These are phyloP conservation scores for Colletotrichum shisoi DNA, from an alignment of 2,329 filamentous ascomycete genomes.

Conservation along the genomic window DNA sequence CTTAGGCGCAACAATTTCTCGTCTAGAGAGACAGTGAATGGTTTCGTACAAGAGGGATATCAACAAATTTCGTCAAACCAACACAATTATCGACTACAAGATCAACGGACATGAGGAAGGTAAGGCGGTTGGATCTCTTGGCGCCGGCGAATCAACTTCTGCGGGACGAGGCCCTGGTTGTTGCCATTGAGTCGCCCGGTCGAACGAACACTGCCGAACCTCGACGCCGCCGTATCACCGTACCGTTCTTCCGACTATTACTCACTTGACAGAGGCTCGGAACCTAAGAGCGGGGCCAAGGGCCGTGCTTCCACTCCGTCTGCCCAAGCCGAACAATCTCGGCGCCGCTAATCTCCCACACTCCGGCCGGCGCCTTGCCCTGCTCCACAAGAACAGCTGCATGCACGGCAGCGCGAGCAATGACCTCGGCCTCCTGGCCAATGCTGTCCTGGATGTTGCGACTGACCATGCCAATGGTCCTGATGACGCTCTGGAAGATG, in stretches of 20 bases:
- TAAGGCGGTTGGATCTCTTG: neutral
- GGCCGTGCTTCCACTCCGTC: conserved; percentile 59
- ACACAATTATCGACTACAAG: conserved; percentile 5
- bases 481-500: conserved; percentile 63
- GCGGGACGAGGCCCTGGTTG: conserved; percentile 2
- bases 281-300: conserved; percentile 35
- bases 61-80: conserved; percentile 25
- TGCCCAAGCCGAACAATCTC: conserved; percentile 75
- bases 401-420: conserved; percentile 71
- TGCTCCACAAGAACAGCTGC: conserved; percentile 66
- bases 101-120: neutral
- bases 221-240: neutral
- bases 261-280: neutral
- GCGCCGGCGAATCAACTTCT: neutral
- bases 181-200: neutral
- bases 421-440: conserved; percentile 77
- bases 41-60: conserved; percentile 35
- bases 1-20: neutral
- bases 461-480: conserved; percentile 62
- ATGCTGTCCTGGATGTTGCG: conserved; percentile 68
- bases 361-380: conserved; percentile 67
- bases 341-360: conserved; percentile 65
- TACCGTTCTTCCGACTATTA: conserved; percentile 5
- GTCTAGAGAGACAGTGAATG: conserved; percentile 24
- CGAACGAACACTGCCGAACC: neutral